Conservation (phyloP, 2,329 filamentous ascomycete species). For the Thielaviopsis musarum region DNA sequence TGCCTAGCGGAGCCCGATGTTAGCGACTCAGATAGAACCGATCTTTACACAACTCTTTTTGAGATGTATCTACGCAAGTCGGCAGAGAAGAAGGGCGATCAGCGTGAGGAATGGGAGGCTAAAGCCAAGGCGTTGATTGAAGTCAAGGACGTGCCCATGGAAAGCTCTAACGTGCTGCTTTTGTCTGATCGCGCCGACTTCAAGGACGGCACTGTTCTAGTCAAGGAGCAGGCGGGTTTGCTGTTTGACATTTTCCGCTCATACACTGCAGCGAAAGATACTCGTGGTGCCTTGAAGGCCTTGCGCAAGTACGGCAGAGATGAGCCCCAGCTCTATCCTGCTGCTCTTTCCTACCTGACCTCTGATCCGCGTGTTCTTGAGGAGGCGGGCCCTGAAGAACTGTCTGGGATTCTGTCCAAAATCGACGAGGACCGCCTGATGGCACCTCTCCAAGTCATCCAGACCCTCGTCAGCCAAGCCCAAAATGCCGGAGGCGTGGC, state of each 20-base stretch:
- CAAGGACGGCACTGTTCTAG: constrained; percentile 73
- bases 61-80: constrained; percentile 96
- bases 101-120: constrained; percentile 68
- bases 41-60: constrained; percentile 87
- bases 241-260: constrained; percentile 93
- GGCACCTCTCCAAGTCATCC: constrained; percentile 91
- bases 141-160: constrained; percentile 65
- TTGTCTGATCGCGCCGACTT: constrained; percentile 87
- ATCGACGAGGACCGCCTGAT: constrained; percentile 86
- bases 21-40: constrained; percentile 58
- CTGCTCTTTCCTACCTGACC: constrained; percentile 84
- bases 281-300: constrained; percentile 73
- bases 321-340: constrained; percentile 82
- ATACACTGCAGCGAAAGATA: constrained; percentile 85
- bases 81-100: constrained; percentile 50
- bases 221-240: constrained; percentile 84
- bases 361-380: constrained; percentile 66
- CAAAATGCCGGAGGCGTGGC: constrained; percentile 44
- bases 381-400: constrained; percentile 69
- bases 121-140: constrained; percentile 85
- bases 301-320: constrained; percentile 80
- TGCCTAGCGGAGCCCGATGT: constrained; percentile 57
- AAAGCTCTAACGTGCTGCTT: constrained; percentile 84
- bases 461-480: constrained; percentile 55
- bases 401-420: constrained; percentile 61